Evolutionary conservation across 2,329 filamentous ascomycete genomes (phyloP).

Genomic region (Hymenoscyphus fraxineus): DNA sequence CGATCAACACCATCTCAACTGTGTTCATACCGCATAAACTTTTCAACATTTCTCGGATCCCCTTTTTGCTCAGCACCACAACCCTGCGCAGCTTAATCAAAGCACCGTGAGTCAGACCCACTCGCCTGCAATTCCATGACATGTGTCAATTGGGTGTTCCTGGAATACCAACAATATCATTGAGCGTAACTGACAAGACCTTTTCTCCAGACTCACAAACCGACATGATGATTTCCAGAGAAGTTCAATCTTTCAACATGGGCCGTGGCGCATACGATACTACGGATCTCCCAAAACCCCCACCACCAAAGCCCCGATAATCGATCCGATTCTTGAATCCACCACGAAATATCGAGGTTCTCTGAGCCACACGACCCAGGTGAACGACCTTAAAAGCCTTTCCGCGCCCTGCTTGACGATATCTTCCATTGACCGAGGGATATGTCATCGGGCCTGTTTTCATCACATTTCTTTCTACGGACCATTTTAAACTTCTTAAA

Average conservation of each 20-base stretch:
- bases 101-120: slow-evolving; percentile 6
- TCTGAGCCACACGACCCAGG: not conserved
- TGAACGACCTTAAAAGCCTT: not conserved
- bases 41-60: slow-evolving; percentile 14
- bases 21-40: slow-evolving; percentile 4
- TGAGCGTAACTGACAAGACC: slow-evolving; percentile 17
- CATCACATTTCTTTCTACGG: slow-evolving; percentile 10
- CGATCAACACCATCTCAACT: not conserved
- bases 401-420: slow-evolving; percentile 1
- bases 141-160: not conserved
- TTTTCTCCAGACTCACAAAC: slow-evolving; percentile 14
- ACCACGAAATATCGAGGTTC: not conserved
- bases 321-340: not conserved
- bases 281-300: slow-evolving; percentile 47
- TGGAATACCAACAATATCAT: not conserved
- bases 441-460: slow-evolving; percentile 4
- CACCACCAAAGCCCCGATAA: slow-evolving; percentile 35
- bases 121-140: not conserved
- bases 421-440: slow-evolving; percentile 10
- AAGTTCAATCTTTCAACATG: slow-evolving; percentile 41
- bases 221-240: slow-evolving; percentile 30
- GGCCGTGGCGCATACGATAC: slow-evolving; percentile 51
- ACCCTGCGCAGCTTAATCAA: slow-evolving; percentile 18
- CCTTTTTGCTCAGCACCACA: slow-evolving; percentile 15
- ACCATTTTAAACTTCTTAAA: slow-evolving; percentile 18